These are phyloP conservation scores for Malassezia cuniculi DNA, from an alignment of 1,284 basidiomycete species.

Conservation along the genomic window DNA sequence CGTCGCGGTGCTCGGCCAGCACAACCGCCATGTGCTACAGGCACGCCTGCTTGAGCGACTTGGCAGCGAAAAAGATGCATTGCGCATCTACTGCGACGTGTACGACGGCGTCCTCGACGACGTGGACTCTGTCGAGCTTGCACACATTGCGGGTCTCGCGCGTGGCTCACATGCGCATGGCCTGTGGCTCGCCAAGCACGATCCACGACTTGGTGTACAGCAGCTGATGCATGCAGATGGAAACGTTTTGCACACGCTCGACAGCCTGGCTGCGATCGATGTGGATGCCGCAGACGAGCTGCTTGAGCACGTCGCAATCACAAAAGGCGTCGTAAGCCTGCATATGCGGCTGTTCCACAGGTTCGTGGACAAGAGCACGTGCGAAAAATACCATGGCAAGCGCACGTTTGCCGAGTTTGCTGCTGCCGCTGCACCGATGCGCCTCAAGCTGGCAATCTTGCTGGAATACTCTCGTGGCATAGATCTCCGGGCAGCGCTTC, in stretches of 20 bases:
- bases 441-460: slow-evolving; percentile 28
- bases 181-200: slow-evolving; percentile 27
- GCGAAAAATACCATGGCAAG: slow-evolving; percentile 20
- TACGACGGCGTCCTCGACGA: slow-evolving; percentile 24
- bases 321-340: too few species aligned
- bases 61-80: slow-evolving; percentile 1
- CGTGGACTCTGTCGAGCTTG: slow-evolving; percentile 9
- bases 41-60: not conserved
- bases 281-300: slow-evolving; percentile 23
- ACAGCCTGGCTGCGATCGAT: slow-evolving; percentile 20
- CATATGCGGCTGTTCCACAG: slow-evolving; percentile 10
- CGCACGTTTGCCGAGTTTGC: slow-evolving; percentile 31
- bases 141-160: slow-evolving; percentile 16
- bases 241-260: slow-evolving; percentile 9
- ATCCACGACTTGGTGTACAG: slow-evolving; percentile 22
- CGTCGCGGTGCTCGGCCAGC: not conserved
- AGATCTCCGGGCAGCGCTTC: slow-evolving; percentile 15
- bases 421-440: slow-evolving; percentile 17
- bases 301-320: slow-evolving; percentile 31
- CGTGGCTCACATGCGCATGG: slow-evolving; percentile 14
- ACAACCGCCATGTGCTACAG: not conserved
- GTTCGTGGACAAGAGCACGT: slow-evolving; percentile 7
- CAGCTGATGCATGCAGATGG: slow-evolving; percentile 8
- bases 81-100: slow-evolving; percentile 19
- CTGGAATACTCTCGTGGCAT: slow-evolving; percentile 26